Conservation (phyloP, 768 basidiomycete genomes). For the Collybia nuda region DNA sequence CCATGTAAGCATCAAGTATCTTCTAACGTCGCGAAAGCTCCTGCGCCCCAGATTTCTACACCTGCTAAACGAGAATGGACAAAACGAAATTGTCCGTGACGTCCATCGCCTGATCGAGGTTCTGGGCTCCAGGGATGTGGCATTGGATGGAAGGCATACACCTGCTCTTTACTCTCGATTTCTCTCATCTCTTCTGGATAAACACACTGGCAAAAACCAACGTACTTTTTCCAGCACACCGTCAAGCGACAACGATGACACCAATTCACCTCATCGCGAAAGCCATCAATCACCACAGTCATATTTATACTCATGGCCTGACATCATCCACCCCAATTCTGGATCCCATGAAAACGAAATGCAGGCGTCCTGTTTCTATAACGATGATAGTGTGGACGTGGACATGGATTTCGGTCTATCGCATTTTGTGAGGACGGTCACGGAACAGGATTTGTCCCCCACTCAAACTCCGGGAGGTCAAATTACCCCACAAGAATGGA, state of each 20-base stretch:
- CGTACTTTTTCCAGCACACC: slow-evolving; percentile 1
- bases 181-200: slow-evolving; percentile 44
- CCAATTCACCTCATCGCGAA: slow-evolving; percentile 19
- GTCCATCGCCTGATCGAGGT: slow-evolving; percentile 45
- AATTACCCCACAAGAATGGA: background rate
- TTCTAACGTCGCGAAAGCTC: slow-evolving; percentile 30
- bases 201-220: slow-evolving; percentile 23
- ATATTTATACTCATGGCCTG: slow-evolving; percentile 43
- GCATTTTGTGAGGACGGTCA: slow-evolving; percentile 42
- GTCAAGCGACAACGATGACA: slow-evolving; percentile 11
- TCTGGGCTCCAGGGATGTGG: slow-evolving; percentile 47
- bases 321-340: slow-evolving; percentile 23
- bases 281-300: slow-evolving; percentile 26
- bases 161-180: slow-evolving; percentile 61
- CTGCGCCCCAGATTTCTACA: slow-evolving; percentile 48
- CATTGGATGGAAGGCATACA: slow-evolving; percentile 54
- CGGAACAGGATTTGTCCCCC: slow-evolving; percentile 9
- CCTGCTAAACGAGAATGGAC: slow-evolving; percentile 38
- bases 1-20: background rate
- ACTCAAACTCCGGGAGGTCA: slow-evolving; percentile 1
- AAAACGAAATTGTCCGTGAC: slow-evolving; percentile 38
- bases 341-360: background rate
- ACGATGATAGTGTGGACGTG: slow-evolving; percentile 17
- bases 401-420: slow-evolving; percentile 50
- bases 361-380: background rate